phyloP scores from a whole-genome alignment of 805 yeast species.

The Ogataea ramenticola region DNA sequence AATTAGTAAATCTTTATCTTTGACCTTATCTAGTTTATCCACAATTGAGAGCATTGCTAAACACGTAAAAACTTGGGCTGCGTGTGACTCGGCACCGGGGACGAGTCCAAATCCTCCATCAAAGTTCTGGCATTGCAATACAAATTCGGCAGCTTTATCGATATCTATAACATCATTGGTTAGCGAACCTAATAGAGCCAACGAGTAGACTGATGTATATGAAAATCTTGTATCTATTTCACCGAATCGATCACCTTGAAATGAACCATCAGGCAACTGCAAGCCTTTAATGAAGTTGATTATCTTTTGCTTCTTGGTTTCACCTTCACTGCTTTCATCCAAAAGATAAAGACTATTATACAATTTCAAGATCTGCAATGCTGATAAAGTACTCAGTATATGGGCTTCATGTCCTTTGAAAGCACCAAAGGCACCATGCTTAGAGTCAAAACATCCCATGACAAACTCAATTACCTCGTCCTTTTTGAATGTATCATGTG shows the following conservation, averaged over 20 bases:
- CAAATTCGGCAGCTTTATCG: constrained; percentile 58
- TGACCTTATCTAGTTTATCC: constrained; percentile 42
- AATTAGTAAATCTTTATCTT: constrained; percentile 42
- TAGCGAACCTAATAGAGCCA: constrained; percentile 62
- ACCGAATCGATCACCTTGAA: constrained; percentile 86
- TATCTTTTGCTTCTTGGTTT: constrained; percentile 21
- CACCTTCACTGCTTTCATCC: constrained; percentile 17
- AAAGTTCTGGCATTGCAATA: constrained; percentile 70
- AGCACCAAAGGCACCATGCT: constrained; percentile 80
- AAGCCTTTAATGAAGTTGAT: constrained; percentile 33
- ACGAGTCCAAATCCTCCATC: constrained; percentile 94
- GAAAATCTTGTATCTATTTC: constrained; percentile 91
- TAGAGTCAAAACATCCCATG: constrained; percentile 49
- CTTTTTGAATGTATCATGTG: constrained; percentile 49
- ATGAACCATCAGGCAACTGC: constrained; percentile 62
- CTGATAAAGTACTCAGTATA: constrained; percentile 76
- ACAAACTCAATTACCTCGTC: constrained; percentile 65
- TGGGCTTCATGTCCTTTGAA: constrained; percentile 89
- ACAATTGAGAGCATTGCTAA: constrained; percentile 73
- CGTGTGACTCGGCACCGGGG: constrained; percentile 94
- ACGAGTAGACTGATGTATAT: constrained; percentile 69
- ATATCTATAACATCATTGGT: constrained; percentile 36
- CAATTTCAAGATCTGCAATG: constrained; percentile 68
- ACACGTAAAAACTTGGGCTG: constrained; percentile 87
- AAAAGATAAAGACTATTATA: constrained; percentile 50